These are phyloP conservation scores for Brassica rapa DNA, from an alignment of 345 rosid genomes.

Conservation along the genomic window DNA sequence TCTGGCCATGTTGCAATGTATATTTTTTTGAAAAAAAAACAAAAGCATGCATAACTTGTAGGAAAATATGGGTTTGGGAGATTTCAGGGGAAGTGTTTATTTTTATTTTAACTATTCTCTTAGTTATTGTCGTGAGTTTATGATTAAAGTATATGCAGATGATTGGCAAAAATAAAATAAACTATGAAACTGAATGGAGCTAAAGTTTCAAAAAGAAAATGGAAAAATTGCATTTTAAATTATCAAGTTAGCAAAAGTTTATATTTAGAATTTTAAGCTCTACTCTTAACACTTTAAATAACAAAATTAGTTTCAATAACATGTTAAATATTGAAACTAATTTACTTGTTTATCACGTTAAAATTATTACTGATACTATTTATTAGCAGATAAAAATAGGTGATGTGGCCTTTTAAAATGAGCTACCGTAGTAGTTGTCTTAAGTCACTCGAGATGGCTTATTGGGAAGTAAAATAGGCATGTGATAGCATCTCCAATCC, in stretches of 20 bases:
- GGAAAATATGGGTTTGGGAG: background rate
- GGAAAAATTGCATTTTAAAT: too few species aligned
- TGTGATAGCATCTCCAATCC: background rate
- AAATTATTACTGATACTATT: too few species aligned
- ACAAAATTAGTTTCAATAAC: too few species aligned
- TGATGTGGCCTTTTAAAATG: too few species aligned
- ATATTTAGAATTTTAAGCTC: too few species aligned
- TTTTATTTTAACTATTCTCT: background rate
- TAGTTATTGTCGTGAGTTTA: background rate
- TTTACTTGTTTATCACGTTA: too few species aligned
- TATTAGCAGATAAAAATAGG: too few species aligned
- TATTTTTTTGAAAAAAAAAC: background rate
- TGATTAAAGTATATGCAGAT: background rate
- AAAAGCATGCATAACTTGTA: background rate
- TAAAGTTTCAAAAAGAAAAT: too few species aligned
- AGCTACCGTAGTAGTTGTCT: slow-evolving; percentile 14
- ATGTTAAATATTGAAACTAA: too few species aligned
- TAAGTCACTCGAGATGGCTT: slow-evolving; percentile 22
- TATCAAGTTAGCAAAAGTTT: too few species aligned
- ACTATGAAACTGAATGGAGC: background rate
- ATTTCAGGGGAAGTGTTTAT: background rate
- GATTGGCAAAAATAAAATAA: background rate
- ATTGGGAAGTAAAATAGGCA: background rate
- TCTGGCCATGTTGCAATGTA: slow-evolving; percentile 17
- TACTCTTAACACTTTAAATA: too few species aligned